A percentile compares a stretch with the other conserved stretches of the same genome.
These are phyloP conservation scores for Suillus alpinus DNA, from an alignment of 768 basidiomycete genomes.

Conservation along the genomic window DNA sequence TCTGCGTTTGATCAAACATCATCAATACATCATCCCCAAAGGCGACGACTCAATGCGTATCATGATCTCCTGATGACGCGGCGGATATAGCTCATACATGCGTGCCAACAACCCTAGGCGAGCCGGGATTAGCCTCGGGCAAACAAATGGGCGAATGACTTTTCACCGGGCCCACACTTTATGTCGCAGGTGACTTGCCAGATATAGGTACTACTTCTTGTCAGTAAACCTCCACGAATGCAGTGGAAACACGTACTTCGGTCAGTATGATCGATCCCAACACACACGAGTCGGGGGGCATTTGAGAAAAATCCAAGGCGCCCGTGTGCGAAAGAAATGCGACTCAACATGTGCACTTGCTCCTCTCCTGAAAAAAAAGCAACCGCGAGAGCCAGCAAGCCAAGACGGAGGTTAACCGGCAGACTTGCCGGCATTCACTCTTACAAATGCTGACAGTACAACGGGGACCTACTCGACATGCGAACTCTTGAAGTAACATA, in stretches of 20 bases:
- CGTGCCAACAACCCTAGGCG: not conserved
- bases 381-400: not conserved
- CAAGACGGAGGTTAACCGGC: not conserved
- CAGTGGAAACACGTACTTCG: not conserved
- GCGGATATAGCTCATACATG: not conserved
- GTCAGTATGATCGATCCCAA: not conserved
- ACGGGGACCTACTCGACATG: not conserved
- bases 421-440: not conserved
- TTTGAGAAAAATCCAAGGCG: not conserved
- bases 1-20: not conserved
- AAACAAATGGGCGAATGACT: not conserved
- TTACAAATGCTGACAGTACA: not conserved
- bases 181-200: not conserved
- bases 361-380: not conserved
- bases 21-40: not conserved
- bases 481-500: not conserved
- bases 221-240: not conserved
- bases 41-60: not conserved
- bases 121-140: not conserved
- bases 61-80: not conserved
- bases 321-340: not conserved
- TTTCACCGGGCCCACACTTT: not conserved
- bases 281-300: no score
- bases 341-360: not conserved
- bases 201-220: not conserved